Evolutionary conservation across 2,329 filamentous ascomycete species (phyloP), one percentile per base, ranked within the genome.

Genomic region (Fusarium anthophilum): DNA sequence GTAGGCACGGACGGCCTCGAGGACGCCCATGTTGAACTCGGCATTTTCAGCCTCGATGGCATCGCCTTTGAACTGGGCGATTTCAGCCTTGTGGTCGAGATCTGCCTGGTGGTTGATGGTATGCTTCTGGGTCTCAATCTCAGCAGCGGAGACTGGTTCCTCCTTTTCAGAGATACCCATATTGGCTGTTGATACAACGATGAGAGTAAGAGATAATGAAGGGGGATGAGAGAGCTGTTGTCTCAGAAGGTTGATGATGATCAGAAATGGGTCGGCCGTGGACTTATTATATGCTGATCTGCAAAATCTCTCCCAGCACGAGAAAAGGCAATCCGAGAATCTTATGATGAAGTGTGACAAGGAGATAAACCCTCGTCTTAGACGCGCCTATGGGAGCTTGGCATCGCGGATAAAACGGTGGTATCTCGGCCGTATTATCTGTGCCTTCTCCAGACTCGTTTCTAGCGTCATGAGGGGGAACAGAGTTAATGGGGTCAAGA

Each of bases 321-420:
- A 35, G 39, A 14, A 48, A 14, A 18, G n/a, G 30, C 18, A 47
- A 48, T 20, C 55, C n/a, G 17, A 57, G 30, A 48, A 26, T 47
- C 18, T 14, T n/a, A 28, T 5, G 14, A 28, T n/a, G 13, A 28
- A 39, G n/a, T 38, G 32, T 54, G 18, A 38, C n/a, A 38, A 54
- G 51, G 50, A 26, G n/a, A 37, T 11, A n/a, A 57, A 48, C 10
- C 13, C 26, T 41, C 13, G 45, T 41, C 17, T 60, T 60, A 60
- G 45, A 60, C 57, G 45, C 37, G 45, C 57, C 57, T 60, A 60
- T 60, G 37, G 28, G 57, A 60, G 57, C 57, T 60, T 60, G 45
- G 57, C 35, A 41, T 54, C 37, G 45, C 37, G 37, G 45, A 43
- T 60, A 43, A 59, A 38, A 38, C 30, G 56, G 56, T 10, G 38